Conservation (phyloP, 75 land plant genomes). For the Picea glauca region DNA sequence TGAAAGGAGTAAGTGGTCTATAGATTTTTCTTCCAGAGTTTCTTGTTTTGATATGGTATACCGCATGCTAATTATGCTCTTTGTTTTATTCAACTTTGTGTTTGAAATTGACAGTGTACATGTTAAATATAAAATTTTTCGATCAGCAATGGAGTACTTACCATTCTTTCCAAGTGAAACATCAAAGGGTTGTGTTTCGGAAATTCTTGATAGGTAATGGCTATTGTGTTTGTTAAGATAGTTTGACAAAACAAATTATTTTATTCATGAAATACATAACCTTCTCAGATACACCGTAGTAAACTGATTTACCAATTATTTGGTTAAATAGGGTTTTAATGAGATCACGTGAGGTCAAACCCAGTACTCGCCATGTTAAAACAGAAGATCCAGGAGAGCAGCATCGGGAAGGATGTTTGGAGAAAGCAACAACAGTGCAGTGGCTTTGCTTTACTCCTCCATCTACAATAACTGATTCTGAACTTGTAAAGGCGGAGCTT, state of each 20-base stretch:
- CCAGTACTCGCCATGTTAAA: constrained; percentile 30
- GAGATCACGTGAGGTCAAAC: constrained; percentile 71
- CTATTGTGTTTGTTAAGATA: neutral
- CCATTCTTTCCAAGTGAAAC: constrained; percentile 73
- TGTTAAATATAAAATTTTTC: constrained; percentile 89
- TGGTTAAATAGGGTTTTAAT: constrained; percentile 60
- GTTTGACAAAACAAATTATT: too few relatives aligned
- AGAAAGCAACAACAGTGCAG: constrained; percentile 86
- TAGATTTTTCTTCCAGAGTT: neutral
- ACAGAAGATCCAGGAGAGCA: constrained; percentile 60
- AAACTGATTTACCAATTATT: neutral
- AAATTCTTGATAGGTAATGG: constrained; percentile 82
- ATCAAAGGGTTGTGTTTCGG: constrained; percentile 69
- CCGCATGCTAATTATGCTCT: neutral
- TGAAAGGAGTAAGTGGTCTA: neutral
- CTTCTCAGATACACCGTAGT: neutral
- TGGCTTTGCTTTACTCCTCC: constrained; percentile 99
- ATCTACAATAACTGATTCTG: constrained; percentile 49
- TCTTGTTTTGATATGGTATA: constrained; percentile 4
- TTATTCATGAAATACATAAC: too few relatives aligned
- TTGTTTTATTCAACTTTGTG: too few relatives aligned
- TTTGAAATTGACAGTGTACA: constrained; percentile 39
- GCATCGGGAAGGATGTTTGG: constrained; percentile 56
- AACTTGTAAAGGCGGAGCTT: constrained; percentile 64
- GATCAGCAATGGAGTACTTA: constrained; percentile 81